Percentiles rank a stretch among this genome's conserved stretches.
phyloP scores from a whole-genome alignment of 352 stramenopile species.

The Globisporangium orthogonon region DNA sequence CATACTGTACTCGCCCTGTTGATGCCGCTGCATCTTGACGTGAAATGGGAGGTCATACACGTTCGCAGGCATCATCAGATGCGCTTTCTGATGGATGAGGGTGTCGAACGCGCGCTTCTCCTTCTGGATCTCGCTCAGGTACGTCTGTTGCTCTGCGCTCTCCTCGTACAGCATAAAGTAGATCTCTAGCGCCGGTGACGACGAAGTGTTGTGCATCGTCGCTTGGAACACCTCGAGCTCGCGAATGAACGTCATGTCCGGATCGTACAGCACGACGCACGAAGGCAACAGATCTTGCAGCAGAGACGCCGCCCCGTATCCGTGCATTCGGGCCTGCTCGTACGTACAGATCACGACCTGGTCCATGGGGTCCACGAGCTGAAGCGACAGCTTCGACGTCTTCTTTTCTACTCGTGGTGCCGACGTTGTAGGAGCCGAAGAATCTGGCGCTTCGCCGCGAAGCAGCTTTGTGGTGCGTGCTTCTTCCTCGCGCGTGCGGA shows the following conservation, averaged over 20 bases:
- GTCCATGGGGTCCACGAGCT: slow-evolving; percentile 36
- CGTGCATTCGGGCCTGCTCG: slow-evolving; percentile 60
- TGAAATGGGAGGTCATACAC: slow-evolving; percentile 80
- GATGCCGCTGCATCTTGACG: slow-evolving; percentile 54
- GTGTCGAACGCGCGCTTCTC: slow-evolving; percentile 96
- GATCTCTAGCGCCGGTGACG: slow-evolving; percentile 54
- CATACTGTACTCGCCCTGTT: slow-evolving; percentile 70
- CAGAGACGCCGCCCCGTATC: slow-evolving; percentile 51
- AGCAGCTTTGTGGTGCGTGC: slow-evolving; percentile 14
- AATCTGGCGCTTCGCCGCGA: not conserved
- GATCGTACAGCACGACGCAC: slow-evolving; percentile 94
- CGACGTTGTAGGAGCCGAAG: not conserved
- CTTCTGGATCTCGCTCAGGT: slow-evolving; percentile 91
- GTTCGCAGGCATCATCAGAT: slow-evolving; percentile 87
- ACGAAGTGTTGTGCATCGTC: slow-evolving; percentile 14
- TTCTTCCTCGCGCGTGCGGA: slow-evolving; percentile 13
- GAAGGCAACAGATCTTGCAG: slow-evolving; percentile 88
- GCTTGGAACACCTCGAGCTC: slow-evolving; percentile 93
- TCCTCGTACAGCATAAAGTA: slow-evolving; percentile 97
- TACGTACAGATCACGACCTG: slow-evolving; percentile 78
- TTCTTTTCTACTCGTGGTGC: not conserved
- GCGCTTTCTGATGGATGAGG: slow-evolving; percentile 94
- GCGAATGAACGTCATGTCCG: slow-evolving; percentile 92
- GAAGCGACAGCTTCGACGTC: slow-evolving; percentile 34
- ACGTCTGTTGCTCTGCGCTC: slow-evolving; percentile 94